These are phyloP conservation scores for Adiantum capillusveneris DNA, from an alignment of 75 land plant species.

Conservation along the genomic window DNA sequence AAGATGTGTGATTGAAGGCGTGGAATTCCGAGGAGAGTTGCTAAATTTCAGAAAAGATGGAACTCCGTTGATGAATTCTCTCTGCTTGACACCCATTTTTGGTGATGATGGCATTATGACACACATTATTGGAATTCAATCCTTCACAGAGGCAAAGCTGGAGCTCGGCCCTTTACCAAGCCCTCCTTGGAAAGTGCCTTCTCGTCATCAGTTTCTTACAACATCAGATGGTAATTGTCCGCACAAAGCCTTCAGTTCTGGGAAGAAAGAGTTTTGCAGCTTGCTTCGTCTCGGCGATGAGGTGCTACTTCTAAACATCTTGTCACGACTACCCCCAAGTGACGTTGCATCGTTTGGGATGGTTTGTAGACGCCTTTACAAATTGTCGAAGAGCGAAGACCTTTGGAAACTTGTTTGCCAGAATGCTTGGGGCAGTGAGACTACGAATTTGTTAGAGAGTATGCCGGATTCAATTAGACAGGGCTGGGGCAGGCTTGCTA, in stretches of 20 bases:
- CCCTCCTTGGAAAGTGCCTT: constrained; percentile 17
- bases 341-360: constrained; percentile 67
- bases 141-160: constrained; percentile 55
- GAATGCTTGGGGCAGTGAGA: constrained; percentile 67
- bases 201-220: background rate
- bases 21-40: constrained; percentile 65
- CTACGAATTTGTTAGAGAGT: constrained; percentile 36
- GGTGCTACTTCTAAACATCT: constrained; percentile 47
- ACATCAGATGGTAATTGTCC: background rate
- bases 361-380: constrained; percentile 52
- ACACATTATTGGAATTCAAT: constrained; percentile 68
- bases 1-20: constrained; percentile 53
- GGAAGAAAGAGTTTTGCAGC: constrained; percentile 26
- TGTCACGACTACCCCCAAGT: constrained; percentile 46
- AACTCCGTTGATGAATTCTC: constrained; percentile 60
- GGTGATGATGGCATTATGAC: constrained; percentile 68
- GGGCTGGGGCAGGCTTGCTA: constrained; percentile 60
- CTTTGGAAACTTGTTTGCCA: constrained; percentile 62
- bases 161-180: constrained; percentile 54
- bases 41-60: constrained; percentile 82
- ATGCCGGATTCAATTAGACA: constrained; percentile 29
- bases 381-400: constrained; percentile 53
- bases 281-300: constrained; percentile 60
- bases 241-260: background rate
- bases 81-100: constrained; percentile 55